A percentile compares a stretch with the other conserved stretches of the same genome.
phyloP scores from a whole-genome alignment of 306 rosid genomes.

The Sesbania bispinosa region DNA sequence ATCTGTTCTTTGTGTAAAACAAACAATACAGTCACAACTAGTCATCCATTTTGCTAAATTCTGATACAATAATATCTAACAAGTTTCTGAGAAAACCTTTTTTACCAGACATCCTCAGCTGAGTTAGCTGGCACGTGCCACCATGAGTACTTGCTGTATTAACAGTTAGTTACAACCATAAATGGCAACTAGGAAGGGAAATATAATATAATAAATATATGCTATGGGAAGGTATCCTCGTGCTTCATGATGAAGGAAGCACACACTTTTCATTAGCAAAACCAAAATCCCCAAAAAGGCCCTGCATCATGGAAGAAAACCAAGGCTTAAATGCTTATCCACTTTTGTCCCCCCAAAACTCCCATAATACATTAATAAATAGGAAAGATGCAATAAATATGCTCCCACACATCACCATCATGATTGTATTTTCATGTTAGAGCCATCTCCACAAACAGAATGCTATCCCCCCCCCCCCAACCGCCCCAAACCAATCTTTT shows the following conservation, averaged over 20 bases:
- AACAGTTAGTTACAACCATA: conserved; percentile 34
- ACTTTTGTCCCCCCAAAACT: neutral
- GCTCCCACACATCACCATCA: conserved; percentile 14
- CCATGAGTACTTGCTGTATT: conserved; percentile 26
- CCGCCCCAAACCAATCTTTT: neutral
- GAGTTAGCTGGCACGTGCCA: conserved; percentile 32
- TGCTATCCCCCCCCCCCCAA: neutral
- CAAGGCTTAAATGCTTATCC: neutral
- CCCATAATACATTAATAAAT: neutral
- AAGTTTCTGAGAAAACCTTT: conserved; percentile 30
- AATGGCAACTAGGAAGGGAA: conserved; percentile 28
- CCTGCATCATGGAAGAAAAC: conserved; percentile 47
- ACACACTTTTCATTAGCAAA: conserved; percentile 44
- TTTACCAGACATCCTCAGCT: conserved; percentile 21
- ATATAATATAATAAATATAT: neutral
- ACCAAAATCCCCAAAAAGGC: conserved; percentile 70
- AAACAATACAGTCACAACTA: conserved; percentile 28
- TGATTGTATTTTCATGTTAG: neutral
- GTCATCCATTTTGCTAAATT: conserved; percentile 26
- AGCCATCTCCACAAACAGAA: neutral
- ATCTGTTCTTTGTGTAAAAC: conserved; percentile 28
- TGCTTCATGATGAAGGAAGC: conserved; percentile 42
- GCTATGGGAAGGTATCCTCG: conserved; percentile 16
- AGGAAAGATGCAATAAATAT: conserved; percentile 7
- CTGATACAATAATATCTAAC: conserved; percentile 28